Conservation (phyloP, 2,329 filamentous ascomycete genomes). For the Fusarium incarnatum region DNA sequence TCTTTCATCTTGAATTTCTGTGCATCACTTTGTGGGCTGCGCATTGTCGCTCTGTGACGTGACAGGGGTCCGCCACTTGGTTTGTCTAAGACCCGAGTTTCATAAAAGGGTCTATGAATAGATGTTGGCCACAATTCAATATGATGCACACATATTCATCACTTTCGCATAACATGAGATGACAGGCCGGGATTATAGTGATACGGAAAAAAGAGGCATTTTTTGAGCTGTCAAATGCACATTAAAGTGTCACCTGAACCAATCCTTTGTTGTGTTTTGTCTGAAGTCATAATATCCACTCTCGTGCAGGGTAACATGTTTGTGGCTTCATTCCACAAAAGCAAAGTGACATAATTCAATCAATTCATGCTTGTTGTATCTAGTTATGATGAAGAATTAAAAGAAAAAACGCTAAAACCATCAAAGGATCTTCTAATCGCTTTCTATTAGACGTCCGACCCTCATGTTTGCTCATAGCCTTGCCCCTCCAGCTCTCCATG, state of each 20-base stretch:
- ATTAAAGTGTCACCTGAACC: conserved; percentile 16
- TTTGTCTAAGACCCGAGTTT: conserved; percentile 29
- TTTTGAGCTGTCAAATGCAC: neutral
- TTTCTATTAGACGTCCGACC: conserved; percentile 15
- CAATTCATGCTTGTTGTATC: conserved; percentile 7
- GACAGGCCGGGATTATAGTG: neutral
- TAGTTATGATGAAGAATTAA: conserved; percentile 7
- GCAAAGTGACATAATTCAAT: conserved; percentile 18
- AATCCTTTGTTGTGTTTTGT: conserved; percentile 11
- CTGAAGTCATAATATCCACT: conserved; percentile 12
- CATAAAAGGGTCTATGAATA: conserved; percentile 26
- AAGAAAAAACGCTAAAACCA: conserved; percentile 18
- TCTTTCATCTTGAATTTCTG: conserved; percentile 9
- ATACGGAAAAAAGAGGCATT: neutral
- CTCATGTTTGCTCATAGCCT: conserved; percentile 42
- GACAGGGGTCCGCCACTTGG: conserved; percentile 20
- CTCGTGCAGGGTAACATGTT: conserved; percentile 29
- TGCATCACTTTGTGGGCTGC: conserved; percentile 19
- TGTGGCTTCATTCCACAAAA: conserved; percentile 19
- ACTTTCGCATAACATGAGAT: neutral
- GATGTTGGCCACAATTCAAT: conserved; percentile 3
- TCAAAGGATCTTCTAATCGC: conserved; percentile 2
- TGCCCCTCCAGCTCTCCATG: conserved; percentile 53
- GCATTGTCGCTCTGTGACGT: conserved; percentile 7
- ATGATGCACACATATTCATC: conserved; percentile 15